phyloP scores from a whole-genome alignment of 208 protist genomes.

The Trichomonas vaginalis region DNA sequence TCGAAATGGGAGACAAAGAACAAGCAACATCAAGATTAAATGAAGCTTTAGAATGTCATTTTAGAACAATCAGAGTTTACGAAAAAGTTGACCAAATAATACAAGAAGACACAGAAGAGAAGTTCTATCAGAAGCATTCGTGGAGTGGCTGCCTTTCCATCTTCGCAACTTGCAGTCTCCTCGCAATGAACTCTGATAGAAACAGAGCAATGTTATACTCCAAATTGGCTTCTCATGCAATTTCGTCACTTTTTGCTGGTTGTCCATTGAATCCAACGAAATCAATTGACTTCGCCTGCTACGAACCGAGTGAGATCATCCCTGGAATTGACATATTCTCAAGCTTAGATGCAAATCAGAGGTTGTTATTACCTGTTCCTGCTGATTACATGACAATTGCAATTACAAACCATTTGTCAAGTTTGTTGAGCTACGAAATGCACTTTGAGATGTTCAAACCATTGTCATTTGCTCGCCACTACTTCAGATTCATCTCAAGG shows the following conservation, averaged over 20 bases:
- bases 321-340: not conserved
- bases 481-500: not conserved
- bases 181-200: not conserved
- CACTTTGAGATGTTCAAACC: constrained; percentile 16
- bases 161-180: not conserved
- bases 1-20: not conserved
- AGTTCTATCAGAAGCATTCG: not conserved
- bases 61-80: not conserved
- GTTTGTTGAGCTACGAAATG: not conserved
- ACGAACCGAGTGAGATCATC: not conserved
- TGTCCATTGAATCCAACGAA: not conserved
- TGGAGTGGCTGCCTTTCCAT: not conserved
- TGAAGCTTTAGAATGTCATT: not conserved
- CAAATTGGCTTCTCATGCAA: not conserved
- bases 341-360: not conserved
- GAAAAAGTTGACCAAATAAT: constrained; percentile 8
- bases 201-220: not conserved
- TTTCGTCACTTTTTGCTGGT: not conserved
- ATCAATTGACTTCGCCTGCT: not conserved
- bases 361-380: not conserved
- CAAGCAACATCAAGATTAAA: not conserved
- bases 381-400: not conserved
- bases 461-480: not conserved
- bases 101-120: not conserved
- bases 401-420: not conserved